Percentiles rank a stretch among this genome's conserved stretches.
Conservation (phyloP, 352 stramenopile species). For the Globisporangium rhizosaccharum region DNA sequence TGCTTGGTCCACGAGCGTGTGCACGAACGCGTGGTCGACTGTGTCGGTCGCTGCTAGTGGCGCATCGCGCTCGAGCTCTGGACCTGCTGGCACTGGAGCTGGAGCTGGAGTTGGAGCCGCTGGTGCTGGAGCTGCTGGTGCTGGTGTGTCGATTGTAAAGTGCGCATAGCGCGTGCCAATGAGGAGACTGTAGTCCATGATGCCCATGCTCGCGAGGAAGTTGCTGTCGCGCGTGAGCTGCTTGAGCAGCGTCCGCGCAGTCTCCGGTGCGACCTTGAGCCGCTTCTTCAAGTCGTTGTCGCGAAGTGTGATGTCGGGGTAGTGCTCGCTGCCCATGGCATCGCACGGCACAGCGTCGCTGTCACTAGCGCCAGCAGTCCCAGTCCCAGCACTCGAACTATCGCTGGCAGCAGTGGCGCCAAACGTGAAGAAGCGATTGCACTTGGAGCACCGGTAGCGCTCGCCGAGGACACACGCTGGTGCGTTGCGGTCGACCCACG, state of each 20-base stretch:
- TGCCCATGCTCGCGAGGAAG: constrained; percentile 74
- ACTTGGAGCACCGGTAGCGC: constrained; percentile 80
- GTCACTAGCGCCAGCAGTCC: background rate
- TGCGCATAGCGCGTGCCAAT: constrained; percentile 84
- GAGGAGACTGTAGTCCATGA: constrained; percentile 91
- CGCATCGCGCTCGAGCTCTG: constrained; percentile 9
- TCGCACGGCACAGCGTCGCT: constrained; percentile 34
- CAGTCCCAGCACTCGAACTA: background rate
- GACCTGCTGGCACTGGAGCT: background rate
- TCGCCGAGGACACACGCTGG: constrained; percentile 70
- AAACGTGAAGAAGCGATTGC: constrained; percentile 82
- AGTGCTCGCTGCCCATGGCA: constrained; percentile 62
- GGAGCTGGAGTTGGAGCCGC: background rate
- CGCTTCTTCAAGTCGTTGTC: constrained; percentile 88
- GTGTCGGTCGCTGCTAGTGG: background rate
- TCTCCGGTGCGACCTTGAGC: constrained; percentile 55
- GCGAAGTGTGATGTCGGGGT: constrained; percentile 72
- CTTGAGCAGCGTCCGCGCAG: constrained; percentile 57
- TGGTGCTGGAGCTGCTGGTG: background rate
- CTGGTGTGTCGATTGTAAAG: constrained; percentile 53
- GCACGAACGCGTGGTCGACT: constrained; percentile 33
- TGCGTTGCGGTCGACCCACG: constrained; percentile 84
- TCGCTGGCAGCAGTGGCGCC: constrained; percentile 19
- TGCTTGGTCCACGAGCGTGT: constrained; percentile 19
- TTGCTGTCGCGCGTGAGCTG: constrained; percentile 80